A percentile compares a stretch with the other conserved stretches of the same genome.
Evolutionary conservation across 495 filamentous ascomycete genomes (phyloP).

Genomic region (Cenococcum geophilum): DNA sequence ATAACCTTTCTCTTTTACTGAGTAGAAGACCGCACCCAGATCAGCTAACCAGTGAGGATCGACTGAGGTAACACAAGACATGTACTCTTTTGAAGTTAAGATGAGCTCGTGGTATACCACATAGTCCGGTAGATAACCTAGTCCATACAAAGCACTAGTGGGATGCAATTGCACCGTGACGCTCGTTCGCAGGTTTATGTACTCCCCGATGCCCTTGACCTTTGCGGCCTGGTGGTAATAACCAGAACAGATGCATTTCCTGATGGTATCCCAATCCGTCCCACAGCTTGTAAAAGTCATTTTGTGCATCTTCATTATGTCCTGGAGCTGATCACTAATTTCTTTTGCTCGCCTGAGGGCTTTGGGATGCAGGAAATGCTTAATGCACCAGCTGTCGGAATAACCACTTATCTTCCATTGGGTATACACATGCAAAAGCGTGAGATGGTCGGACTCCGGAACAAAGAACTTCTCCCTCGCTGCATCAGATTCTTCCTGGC

Average conservation of each 20-base stretch:
- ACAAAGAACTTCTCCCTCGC: constrained; percentile 99
- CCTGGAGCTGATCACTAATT: constrained; percentile 84
- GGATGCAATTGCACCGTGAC: constrained; percentile 93
- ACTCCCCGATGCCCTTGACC: constrained; percentile 94
- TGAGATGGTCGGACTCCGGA: constrained; percentile 93
- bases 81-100: constrained; percentile 94
- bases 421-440: constrained; percentile 89
- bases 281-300: constrained; percentile 85
- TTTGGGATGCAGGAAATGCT: constrained; percentile 91
- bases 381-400: constrained; percentile 84
- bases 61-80: constrained; percentile 94
- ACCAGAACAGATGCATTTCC: constrained; percentile 94
- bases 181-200: constrained; percentile 89
- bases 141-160: constrained; percentile 84
- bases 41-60: constrained; percentile 98
- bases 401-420: constrained; percentile 91
- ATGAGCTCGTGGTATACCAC: constrained; percentile 98
- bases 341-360: constrained; percentile 85
- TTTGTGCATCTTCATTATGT: constrained; percentile 92
- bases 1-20: constrained; percentile 95
- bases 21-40: constrained; percentile 97
- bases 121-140: constrained; percentile 91
- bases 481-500: constrained; percentile 92
- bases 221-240: constrained; percentile 99
- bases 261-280: constrained; percentile 92